Base-by-base conservation (phyloP, 352 stramenopile genomes). In the Phytophthora tentaculata region DNA sequence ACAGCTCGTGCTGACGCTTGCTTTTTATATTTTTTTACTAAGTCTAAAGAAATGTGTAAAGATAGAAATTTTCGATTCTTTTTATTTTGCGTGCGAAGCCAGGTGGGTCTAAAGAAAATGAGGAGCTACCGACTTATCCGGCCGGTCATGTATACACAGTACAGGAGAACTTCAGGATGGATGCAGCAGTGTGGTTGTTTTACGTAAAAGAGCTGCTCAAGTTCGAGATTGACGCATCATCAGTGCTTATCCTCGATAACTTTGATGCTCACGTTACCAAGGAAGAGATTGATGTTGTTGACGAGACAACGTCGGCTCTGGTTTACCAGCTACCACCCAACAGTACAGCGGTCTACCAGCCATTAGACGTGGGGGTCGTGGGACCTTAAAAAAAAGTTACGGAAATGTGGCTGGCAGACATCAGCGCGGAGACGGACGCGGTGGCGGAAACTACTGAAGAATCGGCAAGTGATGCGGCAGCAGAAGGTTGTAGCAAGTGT, bases 131-230 rank as follows among this genome's bases (percentile, higher is more conserved):
- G 12, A 39, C 32, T 16, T 39, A 39, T 14, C 32, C 32, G 10
- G 7, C 14, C 2, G 32, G 32, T 10, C 7, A 39, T 39, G 32
- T 39, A 14, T 14, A 39, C 32, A 2, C 7, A 54, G 45, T 20
- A 37, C 48, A 5, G 28, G 28, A 32, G 28, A 32, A 32, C 28
- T 5, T 5, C 9, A 56, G 39, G 23, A 59, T 48, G 48, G 37
- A 65, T 17, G 16, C 4, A 0, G 47, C 2, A 2, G 58, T n/a
- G 51, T 65, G 58, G 48, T 35, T n/a, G 14, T 37, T 54, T 8
- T 67, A 67, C 16, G 39, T 67, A 32, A n/a, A 56, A 44, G 47
- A 56, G 0, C 7, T 71, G 6, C 12, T 66, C 29, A 53, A 61
- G 12, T 71, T 43, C 52, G 20, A 67, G 29, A 66, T 71, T 22